Base-by-base conservation (phyloP, 176 grass and related monocot genomes). In the Rhynchospora breviuscula region DNA sequence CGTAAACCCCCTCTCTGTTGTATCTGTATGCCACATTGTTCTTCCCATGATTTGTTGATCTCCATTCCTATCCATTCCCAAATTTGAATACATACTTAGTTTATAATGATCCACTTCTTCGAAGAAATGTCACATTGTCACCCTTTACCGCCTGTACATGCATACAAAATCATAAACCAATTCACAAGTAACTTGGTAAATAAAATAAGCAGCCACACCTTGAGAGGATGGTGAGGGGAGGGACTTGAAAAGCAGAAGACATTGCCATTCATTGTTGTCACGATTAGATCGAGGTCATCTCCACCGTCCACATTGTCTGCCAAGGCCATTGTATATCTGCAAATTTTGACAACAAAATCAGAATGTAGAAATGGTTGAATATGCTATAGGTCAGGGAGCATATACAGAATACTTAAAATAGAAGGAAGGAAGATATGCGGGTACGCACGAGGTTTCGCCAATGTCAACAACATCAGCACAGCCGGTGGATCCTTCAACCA, bases 231-330 rank as follows among this genome's bases (percentile, higher is more conserved):
- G 82, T 98, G 92, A 9, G 86, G 92, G 57, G 92, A 98, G 19
- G 89, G 89, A 61, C 92, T 98, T n/a, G 95, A 95, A 86, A 98
- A 98, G 86, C 95, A 95, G 69, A 98, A 98, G 51, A 95, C 92
- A 19, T 93, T 98, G 82, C 95, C 95, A 43, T 98, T 98, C 95
- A 98, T 98, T 65, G 95, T 98, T 78, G 90, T 91, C 52, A 98
- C 92, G 82, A 98, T 91, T 71, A 98, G 89, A 93, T 98, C 95
- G 68, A 98, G 90, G 80, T 98, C 95, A 86, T 98, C 92, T 85
- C 92, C 95, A 66, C 95, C 95, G 86, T 98, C 92, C 59, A 98
- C 92, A 86, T 94, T 94, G 81, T 93, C 95, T 56, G 95, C 95
- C 90, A 98, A 85, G 88, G 92, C 95, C 95, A 98, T 98, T 80